phyloP scores from a whole-genome alignment of 768 basidiomycete genomes.

The Cystobasidium tubakii region DNA sequence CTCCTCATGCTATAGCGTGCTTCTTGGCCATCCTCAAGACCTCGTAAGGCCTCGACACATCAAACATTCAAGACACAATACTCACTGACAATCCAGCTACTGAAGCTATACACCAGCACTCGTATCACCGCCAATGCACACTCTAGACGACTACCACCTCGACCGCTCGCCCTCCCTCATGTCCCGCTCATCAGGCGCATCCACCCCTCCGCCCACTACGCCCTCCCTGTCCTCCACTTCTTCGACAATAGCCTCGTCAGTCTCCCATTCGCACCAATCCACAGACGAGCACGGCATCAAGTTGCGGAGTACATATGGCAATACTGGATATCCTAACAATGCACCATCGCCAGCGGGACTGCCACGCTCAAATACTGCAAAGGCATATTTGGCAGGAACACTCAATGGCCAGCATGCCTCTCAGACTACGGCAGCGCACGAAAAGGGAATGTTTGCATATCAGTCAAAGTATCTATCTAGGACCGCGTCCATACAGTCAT shows the following conservation, averaged over 20 bases:
- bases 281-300: not conserved
- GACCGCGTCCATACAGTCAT: constrained; percentile 29
- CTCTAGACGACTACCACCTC: not conserved
- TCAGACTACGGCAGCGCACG: not conserved
- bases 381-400: not conserved
- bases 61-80: too few relatives aligned
- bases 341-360: too few relatives aligned
- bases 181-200: constrained; percentile 23
- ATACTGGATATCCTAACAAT: not conserved
- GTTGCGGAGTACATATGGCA: not conserved
- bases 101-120: too few relatives aligned
- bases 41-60: too few relatives aligned
- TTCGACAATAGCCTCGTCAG: not conserved
- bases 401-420: constrained; percentile 3
- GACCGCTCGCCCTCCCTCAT: constrained; percentile 18
- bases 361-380: constrained; percentile 8
- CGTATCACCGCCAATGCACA: not conserved
- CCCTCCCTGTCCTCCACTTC: constrained; percentile 7
- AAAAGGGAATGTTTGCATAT: constrained; percentile 31
- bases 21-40: too few relatives aligned
- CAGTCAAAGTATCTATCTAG: constrained; percentile 19
- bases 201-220: constrained; percentile 13
- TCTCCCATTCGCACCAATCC: not conserved
- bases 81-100: too few relatives aligned
- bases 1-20: too few relatives aligned